These are phyloP conservation scores for Clavulina sp. DNA, from an alignment of 768 basidiomycete genomes.

Conservation along the genomic window DNA sequence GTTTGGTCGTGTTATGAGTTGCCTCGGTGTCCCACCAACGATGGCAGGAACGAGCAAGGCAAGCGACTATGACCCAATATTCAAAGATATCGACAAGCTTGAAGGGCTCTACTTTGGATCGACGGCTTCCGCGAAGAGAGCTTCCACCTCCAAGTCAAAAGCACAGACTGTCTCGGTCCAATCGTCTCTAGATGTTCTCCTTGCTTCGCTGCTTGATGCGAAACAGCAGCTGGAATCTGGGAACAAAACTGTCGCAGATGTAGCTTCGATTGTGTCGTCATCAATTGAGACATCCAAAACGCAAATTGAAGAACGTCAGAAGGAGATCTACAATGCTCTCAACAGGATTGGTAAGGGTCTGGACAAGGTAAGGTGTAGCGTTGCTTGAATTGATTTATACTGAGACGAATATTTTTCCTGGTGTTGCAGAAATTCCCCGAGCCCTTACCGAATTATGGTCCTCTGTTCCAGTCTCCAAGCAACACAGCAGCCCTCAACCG, in stretches of 20 bases:
- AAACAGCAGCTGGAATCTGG: constrained; percentile 30
- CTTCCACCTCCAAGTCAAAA: constrained; percentile 22
- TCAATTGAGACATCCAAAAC: constrained; percentile 59
- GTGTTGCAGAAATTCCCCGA: constrained; percentile 31
- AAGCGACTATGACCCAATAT: constrained; percentile 29
- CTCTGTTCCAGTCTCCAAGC: constrained; percentile 44
- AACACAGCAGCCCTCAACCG: constrained; percentile 46
- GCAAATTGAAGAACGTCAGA: constrained; percentile 74
- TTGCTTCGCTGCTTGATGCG: constrained; percentile 37
- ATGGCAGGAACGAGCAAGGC: background rate
- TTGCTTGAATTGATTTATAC: too few relatives aligned
- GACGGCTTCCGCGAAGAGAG: constrained; percentile 19
- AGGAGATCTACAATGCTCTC: constrained; percentile 67
- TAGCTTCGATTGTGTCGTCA: constrained; percentile 35
- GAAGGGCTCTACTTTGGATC: constrained; percentile 34
- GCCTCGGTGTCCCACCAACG: background rate
- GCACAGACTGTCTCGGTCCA: constrained; percentile 25
- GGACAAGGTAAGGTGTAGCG: constrained; percentile 53
- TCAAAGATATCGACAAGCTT: constrained; percentile 67
- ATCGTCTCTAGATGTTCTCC: constrained; percentile 46
- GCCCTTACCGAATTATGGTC: constrained; percentile 46
- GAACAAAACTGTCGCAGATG: constrained; percentile 19
- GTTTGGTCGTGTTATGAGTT: background rate
- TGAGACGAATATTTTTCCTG: background rate
- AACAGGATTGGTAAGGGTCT: constrained; percentile 67